phyloP scores from a whole-genome alignment of 495 filamentous ascomycete genomes.

The Aspergillus coremiiformis region DNA sequence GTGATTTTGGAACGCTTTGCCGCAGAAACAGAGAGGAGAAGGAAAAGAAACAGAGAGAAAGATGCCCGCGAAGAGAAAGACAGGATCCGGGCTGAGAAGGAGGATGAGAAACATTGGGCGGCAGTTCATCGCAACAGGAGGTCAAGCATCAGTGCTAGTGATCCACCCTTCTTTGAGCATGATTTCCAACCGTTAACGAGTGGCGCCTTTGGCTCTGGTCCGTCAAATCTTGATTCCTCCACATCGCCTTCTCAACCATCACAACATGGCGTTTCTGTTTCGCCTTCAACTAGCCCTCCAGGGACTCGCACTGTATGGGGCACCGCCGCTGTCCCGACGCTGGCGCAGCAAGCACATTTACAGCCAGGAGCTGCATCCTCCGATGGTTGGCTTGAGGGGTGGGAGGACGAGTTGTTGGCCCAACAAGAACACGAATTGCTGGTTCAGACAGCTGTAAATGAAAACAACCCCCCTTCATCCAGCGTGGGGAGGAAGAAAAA shows the following conservation, averaged over 20 bases:
- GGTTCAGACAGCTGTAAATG: constrained; percentile 27
- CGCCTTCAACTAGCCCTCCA: constrained; percentile 70
- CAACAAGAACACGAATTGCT: constrained; percentile 38
- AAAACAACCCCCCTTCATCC: constrained; percentile 17
- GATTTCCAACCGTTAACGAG: constrained; percentile 62
- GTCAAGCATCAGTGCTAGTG: constrained; percentile 31
- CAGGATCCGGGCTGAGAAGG: constrained; percentile 74
- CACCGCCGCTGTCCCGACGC: constrained; percentile 54
- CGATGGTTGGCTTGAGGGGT: constrained; percentile 80
- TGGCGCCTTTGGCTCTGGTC: constrained; percentile 32
- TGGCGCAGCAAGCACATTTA: constrained; percentile 38
- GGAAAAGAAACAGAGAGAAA: constrained; percentile 79
- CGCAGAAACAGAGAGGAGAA: constrained; percentile 67
- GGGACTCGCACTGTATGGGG: constrained; percentile 81
- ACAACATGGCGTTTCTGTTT: constrained; percentile 56
- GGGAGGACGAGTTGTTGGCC: constrained; percentile 59
- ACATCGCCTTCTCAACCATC: constrained; percentile 55
- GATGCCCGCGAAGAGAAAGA: constrained; percentile 86
- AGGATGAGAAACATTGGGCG: constrained; percentile 57
- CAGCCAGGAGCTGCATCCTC: constrained; percentile 32
- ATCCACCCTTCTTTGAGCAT: constrained; percentile 39
- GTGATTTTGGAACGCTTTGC: constrained; percentile 69
- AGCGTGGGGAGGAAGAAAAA: constrained; percentile 70
- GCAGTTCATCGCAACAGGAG: constrained; percentile 39
- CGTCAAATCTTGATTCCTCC: constrained; percentile 36